Evolutionary conservation across 1,284 basidiomycete genomes (phyloP).

Genomic region (Butyriboletus appendiculatus): DNA sequence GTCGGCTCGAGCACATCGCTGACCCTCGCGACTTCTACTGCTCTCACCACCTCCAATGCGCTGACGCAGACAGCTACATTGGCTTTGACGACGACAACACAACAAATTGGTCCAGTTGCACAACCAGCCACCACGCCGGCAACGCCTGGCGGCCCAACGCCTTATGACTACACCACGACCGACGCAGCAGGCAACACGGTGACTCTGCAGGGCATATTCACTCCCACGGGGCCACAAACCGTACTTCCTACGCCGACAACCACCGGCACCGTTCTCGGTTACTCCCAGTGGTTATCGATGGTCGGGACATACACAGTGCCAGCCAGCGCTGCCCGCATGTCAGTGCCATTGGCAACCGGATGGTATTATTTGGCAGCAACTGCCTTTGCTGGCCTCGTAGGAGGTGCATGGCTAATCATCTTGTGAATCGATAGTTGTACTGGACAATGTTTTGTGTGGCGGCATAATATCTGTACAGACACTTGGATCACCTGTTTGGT

Average conservation of each 20-base stretch:
- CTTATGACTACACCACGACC: constrained; percentile 62
- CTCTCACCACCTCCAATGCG: constrained; percentile 26
- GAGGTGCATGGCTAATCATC: constrained; percentile 38
- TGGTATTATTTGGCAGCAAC: constrained; percentile 35
- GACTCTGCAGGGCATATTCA: constrained; percentile 51
- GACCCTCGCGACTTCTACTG: constrained; percentile 21
- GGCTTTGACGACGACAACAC: constrained; percentile 24
- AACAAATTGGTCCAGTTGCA: constrained; percentile 56
- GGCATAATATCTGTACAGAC: not conserved
- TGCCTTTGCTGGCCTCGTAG: constrained; percentile 31
- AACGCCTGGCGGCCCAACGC: constrained; percentile 48
- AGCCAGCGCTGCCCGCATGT: constrained; percentile 25
- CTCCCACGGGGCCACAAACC: constrained; percentile 52
- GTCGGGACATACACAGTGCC: constrained; percentile 44
- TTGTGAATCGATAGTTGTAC: constrained; percentile 14
- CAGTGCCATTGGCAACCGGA: constrained; percentile 24
- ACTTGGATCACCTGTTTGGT: not conserved
- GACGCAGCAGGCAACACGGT: constrained; percentile 54
- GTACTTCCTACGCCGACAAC: constrained; percentile 37
- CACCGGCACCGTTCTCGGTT: constrained; percentile 54
- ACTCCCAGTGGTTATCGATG: constrained; percentile 51
- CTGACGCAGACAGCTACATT: constrained; percentile 14
- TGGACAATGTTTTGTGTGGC: constrained; percentile 10
- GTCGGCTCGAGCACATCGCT: constrained; percentile 25
- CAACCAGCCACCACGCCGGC: constrained; percentile 47